These are phyloP conservation scores for Acacia acuminata DNA, from an alignment of 306 rosid species.

Conservation along the genomic window DNA sequence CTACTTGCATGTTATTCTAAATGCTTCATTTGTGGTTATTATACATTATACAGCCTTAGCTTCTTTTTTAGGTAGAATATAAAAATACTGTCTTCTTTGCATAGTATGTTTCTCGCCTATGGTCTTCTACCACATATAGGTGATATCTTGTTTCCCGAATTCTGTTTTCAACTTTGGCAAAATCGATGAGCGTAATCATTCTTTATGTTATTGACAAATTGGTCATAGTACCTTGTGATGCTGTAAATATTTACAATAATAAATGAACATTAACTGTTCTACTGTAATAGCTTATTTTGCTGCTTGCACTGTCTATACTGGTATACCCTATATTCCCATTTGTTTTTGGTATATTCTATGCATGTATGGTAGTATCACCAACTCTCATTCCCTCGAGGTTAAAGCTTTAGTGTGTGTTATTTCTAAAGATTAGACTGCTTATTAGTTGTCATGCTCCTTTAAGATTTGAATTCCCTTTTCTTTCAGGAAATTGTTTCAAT, in stretches of 20 bases:
- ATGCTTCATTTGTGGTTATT: neutral
- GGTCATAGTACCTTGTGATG: neutral
- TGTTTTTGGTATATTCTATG: neutral
- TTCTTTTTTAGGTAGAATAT: neutral
- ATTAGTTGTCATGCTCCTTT: neutral
- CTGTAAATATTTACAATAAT: neutral
- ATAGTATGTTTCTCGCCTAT: neutral
- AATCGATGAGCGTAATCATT: neutral
- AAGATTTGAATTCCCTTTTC: neutral
- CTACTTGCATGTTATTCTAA: constrained; percentile 10
- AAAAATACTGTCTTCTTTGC: neutral
- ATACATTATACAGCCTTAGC: neutral
- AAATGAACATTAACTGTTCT: neutral
- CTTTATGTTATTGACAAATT: neutral
- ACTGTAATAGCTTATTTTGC: neutral
- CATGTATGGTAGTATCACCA: neutral
- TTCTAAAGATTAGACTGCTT: neutral
- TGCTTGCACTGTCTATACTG: neutral
- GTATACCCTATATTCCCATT: neutral
- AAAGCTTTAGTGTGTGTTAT: neutral
- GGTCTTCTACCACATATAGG: neutral
- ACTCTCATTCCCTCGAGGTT: neutral
- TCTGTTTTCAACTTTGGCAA: neutral
- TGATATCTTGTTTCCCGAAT: neutral
- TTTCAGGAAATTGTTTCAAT: constrained; percentile 79